phyloP scores from a whole-genome alignment of 2,329 filamentous ascomycete species.

The Westerdykella ornata region DNA sequence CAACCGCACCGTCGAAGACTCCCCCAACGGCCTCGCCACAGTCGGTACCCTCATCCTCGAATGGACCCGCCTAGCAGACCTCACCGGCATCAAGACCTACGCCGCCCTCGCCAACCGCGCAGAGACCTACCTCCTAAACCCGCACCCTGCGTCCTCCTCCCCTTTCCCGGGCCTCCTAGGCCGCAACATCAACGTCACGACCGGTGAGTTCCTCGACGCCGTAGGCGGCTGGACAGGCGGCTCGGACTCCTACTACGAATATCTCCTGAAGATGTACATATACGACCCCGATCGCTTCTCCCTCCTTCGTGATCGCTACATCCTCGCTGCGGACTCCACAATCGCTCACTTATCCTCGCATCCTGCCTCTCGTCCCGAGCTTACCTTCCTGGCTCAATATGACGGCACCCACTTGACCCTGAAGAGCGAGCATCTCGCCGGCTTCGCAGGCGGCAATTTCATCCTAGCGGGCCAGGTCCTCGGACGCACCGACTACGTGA shows the following conservation, averaged over 20 bases:
- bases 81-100: constrained; percentile 63
- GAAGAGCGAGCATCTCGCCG: constrained; percentile 54
- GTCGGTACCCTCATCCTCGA: constrained; percentile 74
- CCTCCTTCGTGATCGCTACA: constrained; percentile 65
- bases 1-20: constrained; percentile 44
- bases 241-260: constrained; percentile 79
- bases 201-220: constrained; percentile 61
- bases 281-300: constrained; percentile 63
- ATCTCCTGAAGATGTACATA: constrained; percentile 84
- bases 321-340: constrained; percentile 65
- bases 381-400: constrained; percentile 64
- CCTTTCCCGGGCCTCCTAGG: constrained; percentile 74
- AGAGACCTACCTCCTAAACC: constrained; percentile 63
- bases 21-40: constrained; percentile 65
- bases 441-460: constrained; percentile 80
- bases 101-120: constrained; percentile 59
- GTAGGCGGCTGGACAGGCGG: constrained; percentile 70
- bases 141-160: constrained; percentile 56
- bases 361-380: constrained; percentile 57
- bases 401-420: constrained; percentile 39
- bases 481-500: constrained; percentile 56
- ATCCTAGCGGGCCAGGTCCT: constrained; percentile 72
- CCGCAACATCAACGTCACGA: constrained; percentile 56
- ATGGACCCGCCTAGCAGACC: constrained; percentile 73
- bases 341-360: constrained; percentile 65